phyloP scores from a whole-genome alignment of 306 rosid species.

The Sesbania bispinosa region DNA sequence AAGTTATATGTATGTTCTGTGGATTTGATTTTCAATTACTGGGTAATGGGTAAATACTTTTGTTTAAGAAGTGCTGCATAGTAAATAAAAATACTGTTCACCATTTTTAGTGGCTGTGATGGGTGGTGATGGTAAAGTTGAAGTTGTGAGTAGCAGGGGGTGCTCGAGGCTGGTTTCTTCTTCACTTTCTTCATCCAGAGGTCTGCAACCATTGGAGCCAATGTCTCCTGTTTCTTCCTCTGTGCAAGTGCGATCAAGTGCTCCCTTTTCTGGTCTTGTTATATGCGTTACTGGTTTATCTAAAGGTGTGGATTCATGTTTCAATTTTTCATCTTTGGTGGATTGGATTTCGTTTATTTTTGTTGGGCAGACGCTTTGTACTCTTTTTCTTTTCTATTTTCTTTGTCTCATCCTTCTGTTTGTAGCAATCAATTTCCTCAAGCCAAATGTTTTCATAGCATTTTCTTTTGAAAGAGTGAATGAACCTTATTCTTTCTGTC shows the following conservation, averaged over 20 bases:
- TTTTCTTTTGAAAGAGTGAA: neutral
- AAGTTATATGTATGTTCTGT: neutral
- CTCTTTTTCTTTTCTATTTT: neutral
- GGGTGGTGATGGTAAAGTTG: slow-evolving; percentile 70
- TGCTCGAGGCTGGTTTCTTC: slow-evolving; percentile 77
- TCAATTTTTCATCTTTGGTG: slow-evolving; percentile 9
- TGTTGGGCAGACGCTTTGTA: no score
- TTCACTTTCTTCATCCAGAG: slow-evolving; percentile 56
- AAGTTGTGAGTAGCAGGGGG: slow-evolving; percentile 69
- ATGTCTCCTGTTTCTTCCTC: slow-evolving; percentile 71
- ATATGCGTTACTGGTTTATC: slow-evolving; percentile 95
- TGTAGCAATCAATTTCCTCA: neutral
- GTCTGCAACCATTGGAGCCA: slow-evolving; percentile 48
- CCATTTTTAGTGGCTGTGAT: slow-evolving; percentile 41
- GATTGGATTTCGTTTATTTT: neutral
- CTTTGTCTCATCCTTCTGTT: neutral
- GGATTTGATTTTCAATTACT: slow-evolving; percentile 5
- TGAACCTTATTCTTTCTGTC: neutral
- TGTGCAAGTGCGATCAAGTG: slow-evolving; percentile 40
- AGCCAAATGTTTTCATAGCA: neutral
- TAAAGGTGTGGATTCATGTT: slow-evolving; percentile 53
- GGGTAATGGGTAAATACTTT: slow-evolving; percentile 9
- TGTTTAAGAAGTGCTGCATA: slow-evolving; percentile 14
- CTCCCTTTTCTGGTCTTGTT: slow-evolving; percentile 80
- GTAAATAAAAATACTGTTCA: slow-evolving; percentile 29